A percentile compares a stretch with the other conserved stretches of the same genome.
Evolutionary conservation across 2,329 filamentous ascomycete species (phyloP).

Genomic region (Thermomyces lanuginosus): DNA sequence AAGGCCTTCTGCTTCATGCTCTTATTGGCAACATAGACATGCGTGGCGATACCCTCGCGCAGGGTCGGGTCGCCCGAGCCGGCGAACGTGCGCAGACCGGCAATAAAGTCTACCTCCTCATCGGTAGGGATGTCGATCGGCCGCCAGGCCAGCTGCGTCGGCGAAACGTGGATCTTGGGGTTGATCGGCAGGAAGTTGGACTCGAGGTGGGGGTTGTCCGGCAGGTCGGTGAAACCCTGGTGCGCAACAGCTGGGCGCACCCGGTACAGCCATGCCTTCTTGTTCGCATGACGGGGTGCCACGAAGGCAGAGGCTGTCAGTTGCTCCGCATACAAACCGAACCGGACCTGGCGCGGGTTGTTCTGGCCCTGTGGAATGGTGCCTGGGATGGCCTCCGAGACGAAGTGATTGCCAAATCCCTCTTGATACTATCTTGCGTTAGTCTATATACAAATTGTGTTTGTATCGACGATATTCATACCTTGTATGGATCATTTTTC

Average conservation of each 20-base stretch:
- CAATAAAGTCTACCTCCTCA: constrained; percentile 40
- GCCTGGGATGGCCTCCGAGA: constrained; percentile 23
- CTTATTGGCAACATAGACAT: constrained; percentile 39
- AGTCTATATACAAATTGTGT: constrained; percentile 3
- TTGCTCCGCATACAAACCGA: constrained; percentile 25
- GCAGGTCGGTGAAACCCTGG: constrained; percentile 37
- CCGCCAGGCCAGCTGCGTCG: constrained; percentile 42
- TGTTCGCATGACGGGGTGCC: constrained; percentile 39
- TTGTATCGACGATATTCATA: constrained; percentile 12
- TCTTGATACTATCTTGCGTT: constrained; percentile 32
- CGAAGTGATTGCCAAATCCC: constrained; percentile 37
- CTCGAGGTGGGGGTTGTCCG: constrained; percentile 20
- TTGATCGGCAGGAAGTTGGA: constrained; percentile 25
- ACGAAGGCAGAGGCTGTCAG: constrained; percentile 45
- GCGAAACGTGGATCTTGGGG: constrained; percentile 38
- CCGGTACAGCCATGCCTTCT: constrained; percentile 44
- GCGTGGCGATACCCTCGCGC: constrained; percentile 40
- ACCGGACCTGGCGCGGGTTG: constrained; percentile 21
- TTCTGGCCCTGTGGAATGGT: constrained; percentile 24
- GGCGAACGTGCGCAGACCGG: constrained; percentile 38
- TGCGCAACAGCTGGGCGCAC: constrained; percentile 41
- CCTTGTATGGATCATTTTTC: constrained; percentile 39
- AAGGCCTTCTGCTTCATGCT: constrained; percentile 42
- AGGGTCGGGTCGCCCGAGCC: constrained; percentile 41
- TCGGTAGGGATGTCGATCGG: constrained; percentile 36